Conservation (phyloP, 345 rosid species). For the Eucalyptus regnans region DNA sequence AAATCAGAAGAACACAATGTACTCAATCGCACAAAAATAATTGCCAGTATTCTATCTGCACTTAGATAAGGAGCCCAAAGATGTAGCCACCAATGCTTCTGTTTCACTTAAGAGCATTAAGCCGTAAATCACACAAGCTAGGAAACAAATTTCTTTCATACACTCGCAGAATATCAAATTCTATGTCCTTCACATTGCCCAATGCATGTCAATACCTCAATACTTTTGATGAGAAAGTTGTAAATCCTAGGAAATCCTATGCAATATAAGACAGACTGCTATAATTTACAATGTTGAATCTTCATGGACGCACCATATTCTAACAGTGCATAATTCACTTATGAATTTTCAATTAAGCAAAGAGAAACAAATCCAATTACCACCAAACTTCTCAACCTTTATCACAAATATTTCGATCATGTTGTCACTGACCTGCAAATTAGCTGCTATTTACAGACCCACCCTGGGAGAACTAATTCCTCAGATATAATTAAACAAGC, state of each 20-base stretch:
- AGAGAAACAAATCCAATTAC: not conserved
- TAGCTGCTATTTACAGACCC: not conserved
- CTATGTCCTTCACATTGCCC: not conserved
- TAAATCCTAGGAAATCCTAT: not conserved
- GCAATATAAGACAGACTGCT: not conserved
- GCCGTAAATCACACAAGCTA: not conserved
- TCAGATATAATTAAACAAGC: not conserved
- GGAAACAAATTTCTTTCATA: not conserved
- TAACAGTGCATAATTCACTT: not conserved
- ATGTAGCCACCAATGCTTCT: not conserved
- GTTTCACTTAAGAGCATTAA: not conserved
- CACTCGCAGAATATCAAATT: not conserved
- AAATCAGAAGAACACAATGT: not conserved
- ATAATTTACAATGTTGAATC: not conserved
- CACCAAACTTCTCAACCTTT: not conserved
- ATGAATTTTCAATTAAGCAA: not conserved
- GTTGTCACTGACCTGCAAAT: not conserved
- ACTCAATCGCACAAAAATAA: not conserved
- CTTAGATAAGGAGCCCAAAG: not conserved
- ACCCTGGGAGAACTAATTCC: not conserved
- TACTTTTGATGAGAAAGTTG: not conserved
- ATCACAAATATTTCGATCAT: not conserved
- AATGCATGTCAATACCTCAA: not conserved
- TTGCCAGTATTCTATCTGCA: not conserved
- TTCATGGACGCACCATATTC: not conserved